Conservation (phyloP, 75 land plant species). For the Pinus albicaulis region DNA sequence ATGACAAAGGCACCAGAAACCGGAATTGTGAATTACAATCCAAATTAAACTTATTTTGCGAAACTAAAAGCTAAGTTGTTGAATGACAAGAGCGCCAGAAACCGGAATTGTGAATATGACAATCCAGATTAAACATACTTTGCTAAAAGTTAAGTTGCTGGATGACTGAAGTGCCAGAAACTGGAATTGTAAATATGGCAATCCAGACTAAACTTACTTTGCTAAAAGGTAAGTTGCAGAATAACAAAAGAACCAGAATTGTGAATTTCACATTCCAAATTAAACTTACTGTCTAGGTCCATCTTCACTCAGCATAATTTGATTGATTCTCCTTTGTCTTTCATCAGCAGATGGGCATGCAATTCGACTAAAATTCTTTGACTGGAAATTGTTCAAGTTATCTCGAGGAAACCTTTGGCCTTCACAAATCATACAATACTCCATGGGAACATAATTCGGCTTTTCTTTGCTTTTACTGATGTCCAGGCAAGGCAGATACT, state of each 20-base stretch:
- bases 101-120: background rate
- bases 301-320: constrained; percentile 24
- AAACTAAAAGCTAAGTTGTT: too few relatives aligned
- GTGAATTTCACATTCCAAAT: background rate
- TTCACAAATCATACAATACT: constrained; percentile 42
- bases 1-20: background rate
- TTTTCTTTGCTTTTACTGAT: constrained; percentile 17
- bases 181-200: background rate
- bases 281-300: constrained; percentile 45
- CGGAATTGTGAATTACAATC: background rate
- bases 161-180: too few relatives aligned
- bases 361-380: background rate
- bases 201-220: background rate
- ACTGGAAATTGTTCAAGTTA: constrained; percentile 14
- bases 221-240: background rate
- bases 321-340: constrained; percentile 17
- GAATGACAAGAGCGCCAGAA: too few relatives aligned
- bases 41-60: too few relatives aligned
- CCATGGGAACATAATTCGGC: constrained; percentile 59
- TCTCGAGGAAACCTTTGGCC: constrained; percentile 45
- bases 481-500: constrained; percentile 43
- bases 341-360: constrained; percentile 20
- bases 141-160: too few relatives aligned
- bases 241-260: background rate
- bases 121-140: constrained; percentile 20